Evolutionary conservation across 2,329 filamentous ascomycete genomes (phyloP), one percentile per base, ranked within the genome.

Genomic region (Pseudocercospora macadamiae): DNA sequence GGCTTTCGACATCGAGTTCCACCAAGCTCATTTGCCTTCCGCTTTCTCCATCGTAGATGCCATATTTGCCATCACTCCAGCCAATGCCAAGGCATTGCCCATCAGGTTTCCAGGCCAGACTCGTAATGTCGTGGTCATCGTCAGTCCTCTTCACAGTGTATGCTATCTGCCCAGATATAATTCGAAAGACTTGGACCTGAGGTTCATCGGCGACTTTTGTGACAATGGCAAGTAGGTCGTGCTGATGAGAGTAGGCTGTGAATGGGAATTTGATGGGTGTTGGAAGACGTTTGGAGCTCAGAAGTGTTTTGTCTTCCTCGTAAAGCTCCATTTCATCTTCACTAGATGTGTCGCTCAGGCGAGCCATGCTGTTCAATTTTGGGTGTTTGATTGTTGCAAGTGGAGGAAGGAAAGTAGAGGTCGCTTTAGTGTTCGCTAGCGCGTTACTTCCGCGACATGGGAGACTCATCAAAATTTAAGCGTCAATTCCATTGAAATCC

Each of bases 171-270:
- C 88, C 89, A 61, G 89, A 91, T 14, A 92, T 90, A 14, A 93
- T 83, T 49, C 93, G 84, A 75, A 89, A 93, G 42, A 96, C 86
- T 65, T 89, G 82, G 16, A 97, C 79, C 51, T 86, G 86, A 16
- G 57, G 52, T 8, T 49, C 26, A 12, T 34, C 47, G 10, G 34
- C 57, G 23, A 55, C 52, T 49, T 34, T 44, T n/a, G 82, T 84
- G 10, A 89, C 89, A 10, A 92, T 81, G 4, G 88, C 87, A n/a
- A 89, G 82, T 45, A 97, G 81, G 75, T 97, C 91, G 79, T 96
- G 90, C 7, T 87, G 89, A 14, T 93, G 91, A 74, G 91, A 96
- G 74, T 89, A 91, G 23, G 87, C 82, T 30, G 93, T 80, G 51
- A 89, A 82, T 47, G 80, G 78, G 32, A 80, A 76, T 34, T 83